Base-by-base conservation (phyloP, 352 stramenopile genomes). In the Pythium aphanidermatum region DNA sequence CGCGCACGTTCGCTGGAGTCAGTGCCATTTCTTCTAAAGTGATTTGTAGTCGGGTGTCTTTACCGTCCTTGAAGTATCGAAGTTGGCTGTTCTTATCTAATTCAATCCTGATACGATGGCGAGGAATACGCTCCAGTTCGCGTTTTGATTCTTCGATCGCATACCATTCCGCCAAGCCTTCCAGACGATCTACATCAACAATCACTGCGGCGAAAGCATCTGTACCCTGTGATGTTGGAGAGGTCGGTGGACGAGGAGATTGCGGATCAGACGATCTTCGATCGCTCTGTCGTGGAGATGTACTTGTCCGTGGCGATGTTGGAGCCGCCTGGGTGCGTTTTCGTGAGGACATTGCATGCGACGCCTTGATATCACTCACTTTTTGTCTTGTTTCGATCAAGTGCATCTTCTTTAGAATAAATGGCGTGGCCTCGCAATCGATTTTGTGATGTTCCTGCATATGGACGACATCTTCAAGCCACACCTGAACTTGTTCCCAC, bases 111-210 rank as follows among this genome's bases (percentile, higher is more conserved):
- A 89, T 83, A 9, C 77, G 74, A 51, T 86, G 70, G 40, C 56
- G 69, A 8, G 77, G 77, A 36, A 86, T 65, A 1, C 71, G 71
- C 26, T 85, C 67, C 4, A 89, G 61, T 47, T 89, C 77, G 5
- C 70, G 63, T 47, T 77, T 79, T 1, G 70, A 58, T 41, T 89
- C 77, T 55, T 89, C 74, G 20, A 77, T 70, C 2, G 74, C 71
- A 30, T 86, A 89, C 77, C 77, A 89, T 44, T 89, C 77, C 4
- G 63, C 44, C 19, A 89, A 51, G 1, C 77, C 76, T 51, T 89
- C 69, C 0, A 89, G 49, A 1, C 70, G 60, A 0, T 64, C 71
- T 7, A 65, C 63, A 26, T 86, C 74, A 4, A 72, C 51, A 5
- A 57, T 50, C 1, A 45, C 55, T 12, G 48, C 46, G 1, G 46